phyloP scores from a whole-genome alignment of 164 flowering plant species.

The Cinnamomum micranthum region DNA sequence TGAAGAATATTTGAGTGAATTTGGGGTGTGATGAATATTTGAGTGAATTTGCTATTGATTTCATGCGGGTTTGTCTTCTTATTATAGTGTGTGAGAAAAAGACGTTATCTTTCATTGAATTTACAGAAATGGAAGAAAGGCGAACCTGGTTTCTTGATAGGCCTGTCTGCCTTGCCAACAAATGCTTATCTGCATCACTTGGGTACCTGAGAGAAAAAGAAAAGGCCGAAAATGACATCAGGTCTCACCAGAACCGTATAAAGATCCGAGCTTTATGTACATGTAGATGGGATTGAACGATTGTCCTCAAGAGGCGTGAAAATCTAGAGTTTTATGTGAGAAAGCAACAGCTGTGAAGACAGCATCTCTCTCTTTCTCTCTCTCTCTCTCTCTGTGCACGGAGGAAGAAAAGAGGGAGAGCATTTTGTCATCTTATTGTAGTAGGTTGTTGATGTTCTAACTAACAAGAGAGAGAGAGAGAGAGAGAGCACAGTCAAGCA shows the following conservation, averaged over 20 bases:
- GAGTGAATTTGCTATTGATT: no score
- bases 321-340: constrained; percentile 32
- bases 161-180: constrained; percentile 51
- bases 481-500: not conserved
- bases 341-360: constrained; percentile 16
- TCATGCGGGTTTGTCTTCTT: not conserved
- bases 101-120: not conserved
- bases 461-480: constrained; percentile 8
- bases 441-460: not conserved
- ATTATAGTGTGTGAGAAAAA: no score
- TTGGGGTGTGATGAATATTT: no score
- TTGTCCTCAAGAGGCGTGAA: constrained; percentile 38
- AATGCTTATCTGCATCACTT: constrained; percentile 47
- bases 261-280: constrained; percentile 19
- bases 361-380: constrained; percentile 13
- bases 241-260: constrained; percentile 10
- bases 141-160: constrained; percentile 47
- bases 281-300: constrained; percentile 21
- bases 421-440: not conserved
- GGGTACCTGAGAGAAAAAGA: constrained; percentile 4
- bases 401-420: not conserved
- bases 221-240: constrained; percentile 19
- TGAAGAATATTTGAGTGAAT: no score
- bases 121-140: constrained; percentile 7
- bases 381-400: not conserved